Conservation (phyloP, 192 early-diverging fungal genomes). For the Cetraspora pellucida region DNA sequence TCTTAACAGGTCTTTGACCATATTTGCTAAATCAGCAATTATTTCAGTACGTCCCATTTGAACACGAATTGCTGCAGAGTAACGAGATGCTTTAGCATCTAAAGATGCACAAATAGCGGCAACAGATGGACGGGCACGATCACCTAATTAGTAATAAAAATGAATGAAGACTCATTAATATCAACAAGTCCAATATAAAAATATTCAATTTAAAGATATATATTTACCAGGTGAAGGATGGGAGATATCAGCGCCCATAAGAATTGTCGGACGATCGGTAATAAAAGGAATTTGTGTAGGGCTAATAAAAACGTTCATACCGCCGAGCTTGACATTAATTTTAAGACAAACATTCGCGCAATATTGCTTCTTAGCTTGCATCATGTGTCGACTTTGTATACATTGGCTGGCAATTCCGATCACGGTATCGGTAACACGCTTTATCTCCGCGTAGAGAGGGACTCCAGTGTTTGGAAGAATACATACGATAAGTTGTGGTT, state of each 20-base stretch:
- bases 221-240: conserved; percentile 73
- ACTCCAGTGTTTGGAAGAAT: conserved; percentile 80
- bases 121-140: conserved; percentile 67
- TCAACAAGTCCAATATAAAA: conserved; percentile 27
- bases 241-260: conserved; percentile 91
- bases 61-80: conserved; percentile 63
- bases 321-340: conserved; percentile 93
- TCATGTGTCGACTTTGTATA: conserved; percentile 80
- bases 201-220: not conserved
- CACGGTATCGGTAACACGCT: conserved; percentile 86
- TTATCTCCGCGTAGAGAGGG: conserved; percentile 77
- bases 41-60: conserved; percentile 74
- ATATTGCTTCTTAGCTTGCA: conserved; percentile 81
- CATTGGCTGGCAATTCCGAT: conserved; percentile 91
- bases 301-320: conserved; percentile 75
- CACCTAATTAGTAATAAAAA: conserved; percentile 22
- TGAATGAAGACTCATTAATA: conserved; percentile 32
- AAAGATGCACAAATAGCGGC: conserved; percentile 74
- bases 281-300: conserved; percentile 71
- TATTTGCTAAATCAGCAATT: conserved; percentile 65
- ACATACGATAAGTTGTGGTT: conserved; percentile 84
- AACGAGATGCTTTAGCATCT: conserved; percentile 64
- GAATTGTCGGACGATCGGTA: conserved; percentile 70
- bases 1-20: conserved; percentile 70
- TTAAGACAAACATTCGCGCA: conserved; percentile 95